phyloP scores from a whole-genome alignment of 805 yeast species.

The Wickerhamiella lipophila region DNA sequence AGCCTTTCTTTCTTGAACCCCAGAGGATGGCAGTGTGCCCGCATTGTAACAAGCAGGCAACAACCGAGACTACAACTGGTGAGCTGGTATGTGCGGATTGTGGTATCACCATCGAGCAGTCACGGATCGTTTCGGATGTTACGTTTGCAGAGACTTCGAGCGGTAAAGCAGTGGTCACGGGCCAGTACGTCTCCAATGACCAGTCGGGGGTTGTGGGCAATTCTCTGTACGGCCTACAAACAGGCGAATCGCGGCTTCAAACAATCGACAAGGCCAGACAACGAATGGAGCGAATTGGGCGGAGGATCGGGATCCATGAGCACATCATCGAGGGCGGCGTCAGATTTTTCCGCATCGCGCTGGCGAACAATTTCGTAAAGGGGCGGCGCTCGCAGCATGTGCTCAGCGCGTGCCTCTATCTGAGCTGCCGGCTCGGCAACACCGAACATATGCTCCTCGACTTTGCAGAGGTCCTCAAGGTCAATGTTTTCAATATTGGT shows the following conservation, averaged over 20 bases:
- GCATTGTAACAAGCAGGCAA: constrained; percentile 1
- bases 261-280: constrained; percentile 75
- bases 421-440: constrained; percentile 82
- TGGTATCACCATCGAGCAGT: background rate
- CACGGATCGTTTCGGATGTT: constrained; percentile 85
- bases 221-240: constrained; percentile 36
- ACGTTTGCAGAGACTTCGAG: constrained; percentile 82
- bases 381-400: constrained; percentile 96
- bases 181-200: constrained; percentile 82
- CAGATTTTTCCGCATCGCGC: constrained; percentile 80
- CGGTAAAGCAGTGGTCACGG: constrained; percentile 95
- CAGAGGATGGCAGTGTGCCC: background rate
- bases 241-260: constrained; percentile 69
- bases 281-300: constrained; percentile 67
- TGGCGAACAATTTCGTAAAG: constrained; percentile 81
- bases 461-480: constrained; percentile 78
- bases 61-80: background rate
- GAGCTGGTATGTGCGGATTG: background rate
- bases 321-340: constrained; percentile 75
- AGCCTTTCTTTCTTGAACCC: background rate
- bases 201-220: constrained; percentile 59
- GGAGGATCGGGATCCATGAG: constrained; percentile 67
- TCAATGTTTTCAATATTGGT: constrained; percentile 87
- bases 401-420: constrained; percentile 84
- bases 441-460: constrained; percentile 95